phyloP scores from a whole-genome alignment of 768 basidiomycete species.

The Calvatia gigantea region DNA sequence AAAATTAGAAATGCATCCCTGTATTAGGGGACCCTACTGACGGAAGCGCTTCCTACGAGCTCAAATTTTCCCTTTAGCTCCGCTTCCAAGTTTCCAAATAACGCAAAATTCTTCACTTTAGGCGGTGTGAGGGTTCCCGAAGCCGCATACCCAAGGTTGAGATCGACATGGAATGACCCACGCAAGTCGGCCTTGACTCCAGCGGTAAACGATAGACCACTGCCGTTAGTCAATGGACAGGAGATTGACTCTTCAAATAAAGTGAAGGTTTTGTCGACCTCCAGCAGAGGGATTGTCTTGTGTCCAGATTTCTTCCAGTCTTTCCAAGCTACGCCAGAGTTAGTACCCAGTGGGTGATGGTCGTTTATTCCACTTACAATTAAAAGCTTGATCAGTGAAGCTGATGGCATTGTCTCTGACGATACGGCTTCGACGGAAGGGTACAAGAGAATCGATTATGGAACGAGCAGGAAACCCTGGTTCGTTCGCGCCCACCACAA shows the following conservation, averaged over 20 bases:
- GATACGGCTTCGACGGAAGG: not conserved
- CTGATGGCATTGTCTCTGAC: not conserved
- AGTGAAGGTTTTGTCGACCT: conserved; percentile 19
- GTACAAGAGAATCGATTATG: not conserved
- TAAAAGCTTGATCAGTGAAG: not conserved
- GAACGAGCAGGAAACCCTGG: conserved; percentile 5
- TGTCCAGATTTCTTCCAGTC: conserved; percentile 23
- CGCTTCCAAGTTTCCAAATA: not conserved
- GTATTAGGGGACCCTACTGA: not conserved
- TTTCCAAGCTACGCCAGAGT: not conserved
- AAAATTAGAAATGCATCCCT: no score
- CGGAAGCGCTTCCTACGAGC: conserved; percentile 5
- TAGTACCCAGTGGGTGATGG: conserved; percentile 11
- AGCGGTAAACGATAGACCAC: conserved; percentile 22
- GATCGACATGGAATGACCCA: not conserved
- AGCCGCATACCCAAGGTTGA: conserved; percentile 8
- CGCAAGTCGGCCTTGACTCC: conserved; percentile 12
- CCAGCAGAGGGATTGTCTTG: conserved; percentile 19
- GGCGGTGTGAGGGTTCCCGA: conserved; percentile 12
- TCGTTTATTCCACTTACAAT: not conserved
- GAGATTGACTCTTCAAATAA: conserved; percentile 19
- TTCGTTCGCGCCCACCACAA: conserved; percentile 9
- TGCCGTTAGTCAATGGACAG: conserved; percentile 4
- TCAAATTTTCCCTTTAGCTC: not conserved
- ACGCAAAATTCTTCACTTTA: conserved; percentile 6